Conservation (phyloP, 805 yeast genomes). For the Saccharomyces cerevisiae region DNA sequence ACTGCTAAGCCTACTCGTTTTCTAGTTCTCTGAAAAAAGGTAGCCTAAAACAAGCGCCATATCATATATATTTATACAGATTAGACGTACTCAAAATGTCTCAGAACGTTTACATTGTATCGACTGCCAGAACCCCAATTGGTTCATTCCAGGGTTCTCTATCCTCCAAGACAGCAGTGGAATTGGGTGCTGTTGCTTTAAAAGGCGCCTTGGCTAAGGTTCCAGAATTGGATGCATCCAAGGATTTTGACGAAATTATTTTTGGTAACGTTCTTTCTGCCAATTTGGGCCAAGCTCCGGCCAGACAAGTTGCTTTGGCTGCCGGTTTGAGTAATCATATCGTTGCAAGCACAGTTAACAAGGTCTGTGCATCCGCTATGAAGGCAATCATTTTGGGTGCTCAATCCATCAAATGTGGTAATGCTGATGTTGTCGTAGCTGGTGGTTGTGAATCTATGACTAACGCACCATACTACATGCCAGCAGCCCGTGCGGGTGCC, state of each 20-base stretch:
- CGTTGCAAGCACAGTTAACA: conserved; percentile 86
- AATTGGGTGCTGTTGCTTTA: conserved; percentile 89
- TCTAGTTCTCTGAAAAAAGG: background rate
- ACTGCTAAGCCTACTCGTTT: background rate
- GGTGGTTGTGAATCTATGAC: conserved; percentile 99
- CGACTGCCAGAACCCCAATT: conserved; percentile 90
- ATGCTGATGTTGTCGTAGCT: conserved; percentile 86
- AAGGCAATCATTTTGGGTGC: conserved; percentile 87
- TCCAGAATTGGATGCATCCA: conserved; percentile 62
- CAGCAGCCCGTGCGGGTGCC: conserved; percentile 78
- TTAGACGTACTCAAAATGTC: conserved; percentile 20
- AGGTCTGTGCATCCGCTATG: conserved; percentile 95
- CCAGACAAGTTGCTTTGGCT: conserved; percentile 90
- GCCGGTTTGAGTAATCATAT: conserved; percentile 78
- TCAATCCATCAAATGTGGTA: conserved; percentile 80
- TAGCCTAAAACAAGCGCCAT: background rate
- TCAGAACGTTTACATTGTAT: conserved; percentile 71
- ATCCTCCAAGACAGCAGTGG: conserved; percentile 66
- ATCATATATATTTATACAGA: background rate
- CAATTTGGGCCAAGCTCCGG: conserved; percentile 94
- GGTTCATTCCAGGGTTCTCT: conserved; percentile 89
- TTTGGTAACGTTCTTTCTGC: conserved; percentile 93
- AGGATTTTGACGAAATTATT: conserved; percentile 77
- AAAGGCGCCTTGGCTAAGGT: conserved; percentile 77
- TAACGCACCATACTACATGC: conserved; percentile 87